Evolutionary conservation across 2,329 filamentous ascomycete species (phyloP), one percentile per base, ranked within the genome.

Genomic region (Lachnellula cervina): DNA sequence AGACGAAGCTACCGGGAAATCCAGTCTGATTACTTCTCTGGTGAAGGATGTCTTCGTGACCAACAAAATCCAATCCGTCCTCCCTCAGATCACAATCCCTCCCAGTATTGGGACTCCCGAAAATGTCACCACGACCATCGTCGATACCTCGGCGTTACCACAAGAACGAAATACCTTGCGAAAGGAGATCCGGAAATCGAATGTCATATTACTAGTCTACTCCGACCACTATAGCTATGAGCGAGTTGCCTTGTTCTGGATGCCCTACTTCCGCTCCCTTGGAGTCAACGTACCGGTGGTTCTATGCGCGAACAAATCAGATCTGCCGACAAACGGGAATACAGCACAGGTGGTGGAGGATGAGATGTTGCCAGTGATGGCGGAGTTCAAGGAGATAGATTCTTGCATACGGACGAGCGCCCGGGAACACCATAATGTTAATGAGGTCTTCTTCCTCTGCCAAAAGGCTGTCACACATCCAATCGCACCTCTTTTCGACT

Each of bases 141-240:
- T 99, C 76, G 94, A 99, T 73, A 99, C 94, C 34, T 97, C 93
- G 35, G 91, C 94, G 38, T 83, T 96, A 9, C 94, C 94, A 0
- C 92, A 97, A 72, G 93, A 99, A 70, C 87, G 94, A 63, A 89
- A 88, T 57, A 92, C 87, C 17, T 79, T 99, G 57, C 88, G 92
- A 59, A 94, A 94, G 70, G 94, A 97, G 75, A 92, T 99, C 59
- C 86, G 94, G 62, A 97, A 97, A 72, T 94, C 88, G 68, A 99
- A 97, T 71, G 93, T 97, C 63, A 97, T 99, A 62, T 80, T 97
- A 17, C 83, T 99, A 44, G 92, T 99, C 53, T 99, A 99, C 73
- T 92, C 92, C 63, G 94, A 99, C 71, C 93, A 97, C 74, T 99
- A 99, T 77, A 97, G 92, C 79, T 99, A 97, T 76, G 94, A 99